Base-by-base conservation (phyloP, 129 eudicot genomes). In the Pulicaria dysenterica region DNA sequence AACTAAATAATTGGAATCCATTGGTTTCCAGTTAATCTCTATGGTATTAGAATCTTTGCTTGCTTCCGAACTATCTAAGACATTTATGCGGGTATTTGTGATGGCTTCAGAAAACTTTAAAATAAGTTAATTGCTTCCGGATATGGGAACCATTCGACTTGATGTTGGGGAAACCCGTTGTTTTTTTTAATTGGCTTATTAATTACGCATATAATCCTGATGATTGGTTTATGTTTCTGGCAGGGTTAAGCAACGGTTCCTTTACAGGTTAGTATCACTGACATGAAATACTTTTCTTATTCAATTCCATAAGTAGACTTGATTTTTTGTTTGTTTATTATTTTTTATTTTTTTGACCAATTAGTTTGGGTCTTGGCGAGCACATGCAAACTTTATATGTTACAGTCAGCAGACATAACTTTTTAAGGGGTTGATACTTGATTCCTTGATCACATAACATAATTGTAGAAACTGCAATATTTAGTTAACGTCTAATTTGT, bases 221-320 rank as follows among this genome's bases (percentile, higher is more conserved):
- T 48, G 41, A 69, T 10, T 69, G 16, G 15, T 73, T n/a, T 82
- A 9, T 69, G 49, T 73, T 76, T 79, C 44, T 79, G 74, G 85
- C 96, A 89, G 91, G 84, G 17, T 70, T 89, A 61, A 86, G 79
- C 84, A 86, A 89, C 61, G 67, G 75, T 58, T 83, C 91, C 6
- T 86, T 89, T 65, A 69, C 91, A 89, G 96, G 96, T 89, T 67
- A 79, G 91, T 76, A 54, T 49, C 60, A 44, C 37, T 7, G 3
- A 17, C 79, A 40, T 74, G 56, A 24, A 48, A 7, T 47, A 46
- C 58, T 58, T 49, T 38, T 58, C 42, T 19, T n/a, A 61, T 13
- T 57, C 50, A 37, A 15, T 11, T 60, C 7, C 31, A 59, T 11
- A 48, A 12, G 14, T 59, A 48, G 51, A 50, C 16, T 24, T 24